phyloP scores from a whole-genome alignment of 2,329 filamentous ascomycete genomes.

The Epichloe elymi region DNA sequence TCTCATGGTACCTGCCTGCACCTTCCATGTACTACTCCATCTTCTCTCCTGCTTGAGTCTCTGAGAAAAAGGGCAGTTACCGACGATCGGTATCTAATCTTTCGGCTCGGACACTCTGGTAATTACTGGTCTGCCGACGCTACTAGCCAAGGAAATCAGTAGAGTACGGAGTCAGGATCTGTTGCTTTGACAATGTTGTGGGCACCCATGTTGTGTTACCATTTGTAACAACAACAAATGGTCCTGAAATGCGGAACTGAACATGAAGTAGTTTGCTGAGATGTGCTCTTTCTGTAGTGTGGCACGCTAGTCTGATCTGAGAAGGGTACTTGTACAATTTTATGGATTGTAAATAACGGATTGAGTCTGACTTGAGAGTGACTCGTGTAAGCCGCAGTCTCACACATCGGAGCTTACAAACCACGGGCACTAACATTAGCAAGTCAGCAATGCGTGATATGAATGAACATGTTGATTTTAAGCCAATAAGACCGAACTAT shows the following conservation, averaged over 20 bases:
- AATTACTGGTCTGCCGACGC: neutral
- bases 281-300: neutral
- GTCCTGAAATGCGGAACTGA: neutral
- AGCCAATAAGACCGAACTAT: neutral
- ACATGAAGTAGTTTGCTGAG: neutral
- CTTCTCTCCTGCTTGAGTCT: neutral
- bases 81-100: neutral
- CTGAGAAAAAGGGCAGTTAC: neutral
- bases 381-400: neutral
- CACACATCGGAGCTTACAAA: neutral
- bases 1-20: conserved; percentile 1
- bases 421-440: neutral
- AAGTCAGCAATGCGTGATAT: neutral
- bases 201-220: neutral
- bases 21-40: neutral
- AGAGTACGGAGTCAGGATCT: neutral
- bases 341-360: neutral
- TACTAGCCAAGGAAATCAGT: neutral
- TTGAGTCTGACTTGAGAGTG: neutral
- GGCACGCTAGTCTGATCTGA: neutral
- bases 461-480: neutral
- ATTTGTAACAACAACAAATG: neutral
- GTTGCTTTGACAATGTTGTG: neutral
- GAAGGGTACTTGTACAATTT: neutral
- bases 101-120: too few relatives aligned